phyloP scores from a whole-genome alignment of 805 yeast genomes.

The Ogataea haglerorum region DNA sequence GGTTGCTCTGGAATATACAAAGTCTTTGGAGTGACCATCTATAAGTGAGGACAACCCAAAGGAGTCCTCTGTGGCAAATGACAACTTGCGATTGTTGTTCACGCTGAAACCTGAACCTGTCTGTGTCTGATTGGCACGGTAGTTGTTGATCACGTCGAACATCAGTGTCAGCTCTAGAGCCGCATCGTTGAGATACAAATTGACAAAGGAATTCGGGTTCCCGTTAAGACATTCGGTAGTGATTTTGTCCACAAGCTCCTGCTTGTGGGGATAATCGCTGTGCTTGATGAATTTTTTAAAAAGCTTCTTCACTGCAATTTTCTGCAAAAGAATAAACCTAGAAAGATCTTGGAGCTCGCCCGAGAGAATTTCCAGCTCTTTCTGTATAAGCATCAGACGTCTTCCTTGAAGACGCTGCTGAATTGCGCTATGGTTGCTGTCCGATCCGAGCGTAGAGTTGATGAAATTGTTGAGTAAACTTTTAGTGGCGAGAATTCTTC shows the following conservation, averaged over 20 bases:
- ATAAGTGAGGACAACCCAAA: slow-evolving; percentile 15
- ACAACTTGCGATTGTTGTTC: slow-evolving; percentile 7
- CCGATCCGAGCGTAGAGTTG: slow-evolving; percentile 13
- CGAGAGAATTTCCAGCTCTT: slow-evolving; percentile 42
- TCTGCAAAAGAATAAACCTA: slow-evolving; percentile 70
- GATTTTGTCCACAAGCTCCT: slow-evolving; percentile 33
- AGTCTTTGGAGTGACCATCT: slow-evolving; percentile 8
- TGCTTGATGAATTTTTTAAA: slow-evolving; percentile 64
- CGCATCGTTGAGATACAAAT: slow-evolving; percentile 55
- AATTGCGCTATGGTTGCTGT: slow-evolving; percentile 4
- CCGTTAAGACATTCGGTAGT: slow-evolving; percentile 27
- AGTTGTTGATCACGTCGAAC: slow-evolving; percentile 43
- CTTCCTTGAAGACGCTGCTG: slow-evolving; percentile 22
- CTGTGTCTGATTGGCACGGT: slow-evolving; percentile 8
- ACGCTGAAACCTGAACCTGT: not conserved
- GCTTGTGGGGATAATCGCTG: slow-evolving; percentile 33
- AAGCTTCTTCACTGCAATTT: slow-evolving; percentile 68
- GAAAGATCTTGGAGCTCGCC: slow-evolving; percentile 59
- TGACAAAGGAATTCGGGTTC: slow-evolving; percentile 54
- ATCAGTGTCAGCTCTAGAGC: slow-evolving; percentile 58
- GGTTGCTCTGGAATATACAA: slow-evolving; percentile 23
- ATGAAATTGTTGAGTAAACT: slow-evolving; percentile 28
- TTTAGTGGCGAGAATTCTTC: slow-evolving; percentile 35
- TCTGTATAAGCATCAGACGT: slow-evolving; percentile 26
- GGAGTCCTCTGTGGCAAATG: slow-evolving; percentile 24